phyloP scores from a whole-genome alignment of 345 rosid species.

The Sisymbrium altissimum region DNA sequence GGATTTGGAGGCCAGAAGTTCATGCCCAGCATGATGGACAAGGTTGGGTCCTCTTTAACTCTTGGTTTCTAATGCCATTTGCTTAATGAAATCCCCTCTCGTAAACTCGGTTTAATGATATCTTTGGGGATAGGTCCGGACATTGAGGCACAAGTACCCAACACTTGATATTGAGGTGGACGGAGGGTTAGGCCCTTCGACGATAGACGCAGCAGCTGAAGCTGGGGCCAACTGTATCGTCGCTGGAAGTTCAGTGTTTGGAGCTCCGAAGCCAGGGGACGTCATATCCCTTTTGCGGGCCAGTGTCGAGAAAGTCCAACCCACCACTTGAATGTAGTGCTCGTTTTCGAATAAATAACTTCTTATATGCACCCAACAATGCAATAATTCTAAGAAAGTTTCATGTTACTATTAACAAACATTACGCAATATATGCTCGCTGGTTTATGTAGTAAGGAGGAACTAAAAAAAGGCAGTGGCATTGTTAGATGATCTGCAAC shows the following conservation, averaged over 20 bases:
- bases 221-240: slow-evolving; percentile 48
- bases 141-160: slow-evolving; percentile 64
- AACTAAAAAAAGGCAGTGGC: too few relatives aligned
- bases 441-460: too few relatives aligned
- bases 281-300: slow-evolving; percentile 64
- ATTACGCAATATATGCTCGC: too few relatives aligned
- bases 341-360: neutral
- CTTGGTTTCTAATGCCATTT: neutral
- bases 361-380: neutral
- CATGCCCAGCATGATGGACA: slow-evolving; percentile 85
- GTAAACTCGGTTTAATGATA: neutral
- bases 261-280: slow-evolving; percentile 74
- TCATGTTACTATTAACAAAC: too few relatives aligned
- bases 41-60: slow-evolving; percentile 37
- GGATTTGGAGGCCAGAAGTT: slow-evolving; percentile 95
- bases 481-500: too few relatives aligned
- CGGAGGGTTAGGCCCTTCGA: slow-evolving; percentile 91
- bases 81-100: neutral
- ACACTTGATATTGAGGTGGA: slow-evolving; percentile 92
- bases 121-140: slow-evolving; percentile 43
- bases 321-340: slow-evolving; percentile 21
- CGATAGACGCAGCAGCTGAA: slow-evolving; percentile 70
- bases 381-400: neutral
- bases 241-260: slow-evolving; percentile 71
- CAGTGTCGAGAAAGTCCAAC: slow-evolving; percentile 52